Evolutionary conservation across 805 yeast genomes (phyloP).

Genomic region (Ogataea saltuana): DNA sequence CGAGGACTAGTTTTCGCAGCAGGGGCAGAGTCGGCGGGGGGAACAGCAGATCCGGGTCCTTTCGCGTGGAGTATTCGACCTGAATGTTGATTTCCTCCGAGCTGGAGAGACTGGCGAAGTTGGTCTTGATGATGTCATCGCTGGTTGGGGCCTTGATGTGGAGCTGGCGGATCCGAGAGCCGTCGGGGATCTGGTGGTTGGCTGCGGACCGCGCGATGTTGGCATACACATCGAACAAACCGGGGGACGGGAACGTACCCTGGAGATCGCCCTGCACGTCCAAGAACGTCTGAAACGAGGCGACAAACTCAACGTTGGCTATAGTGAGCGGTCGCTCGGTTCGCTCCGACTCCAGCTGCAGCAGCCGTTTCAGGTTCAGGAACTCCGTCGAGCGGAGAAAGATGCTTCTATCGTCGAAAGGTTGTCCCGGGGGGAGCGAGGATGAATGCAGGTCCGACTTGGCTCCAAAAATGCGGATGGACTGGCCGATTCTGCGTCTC

Average conservation of each 20-base stretch:
- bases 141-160: constrained; percentile 4
- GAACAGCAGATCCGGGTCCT: not conserved
- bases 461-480: constrained; percentile 12
- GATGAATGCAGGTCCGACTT: constrained; percentile 10
- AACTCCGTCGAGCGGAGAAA: constrained; percentile 9
- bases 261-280: not conserved
- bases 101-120: not conserved
- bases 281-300: constrained; percentile 4
- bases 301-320: constrained; percentile 9
- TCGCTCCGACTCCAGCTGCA: not conserved
- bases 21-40: constrained; percentile 4
- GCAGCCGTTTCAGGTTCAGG: constrained; percentile 6
- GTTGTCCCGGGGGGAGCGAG: constrained; percentile 2
- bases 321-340: not conserved
- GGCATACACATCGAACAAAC: constrained; percentile 4
- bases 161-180: constrained; percentile 3
- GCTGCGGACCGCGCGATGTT: constrained; percentile 1
- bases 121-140: constrained; percentile 6
- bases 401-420: constrained; percentile 7
- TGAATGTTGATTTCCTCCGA: constrained; percentile 7
- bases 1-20: constrained; percentile 3
- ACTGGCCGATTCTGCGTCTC: constrained; percentile 2
- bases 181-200: not conserved
- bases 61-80: constrained; percentile 11
- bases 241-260: constrained; percentile 11